Conservation (phyloP, 208 protist species). For the Crithidia sp. region DNA sequence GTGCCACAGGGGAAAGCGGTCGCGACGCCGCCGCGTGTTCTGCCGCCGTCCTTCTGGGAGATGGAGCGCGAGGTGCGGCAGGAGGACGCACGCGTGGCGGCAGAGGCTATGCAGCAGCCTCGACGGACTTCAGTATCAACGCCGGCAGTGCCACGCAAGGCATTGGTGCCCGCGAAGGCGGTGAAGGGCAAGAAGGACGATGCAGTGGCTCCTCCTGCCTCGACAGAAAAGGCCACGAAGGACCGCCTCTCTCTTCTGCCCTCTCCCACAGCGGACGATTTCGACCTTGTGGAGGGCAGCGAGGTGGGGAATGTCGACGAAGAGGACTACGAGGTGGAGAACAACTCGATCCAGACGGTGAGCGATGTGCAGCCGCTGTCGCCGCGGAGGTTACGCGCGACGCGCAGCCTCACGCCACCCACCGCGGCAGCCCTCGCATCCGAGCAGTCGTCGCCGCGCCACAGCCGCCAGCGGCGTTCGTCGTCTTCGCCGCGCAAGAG, state of each 20-base stretch:
- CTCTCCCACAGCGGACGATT: background rate
- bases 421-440: constrained; percentile 5
- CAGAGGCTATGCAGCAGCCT: background rate
- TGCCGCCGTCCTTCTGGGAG: constrained; percentile 11
- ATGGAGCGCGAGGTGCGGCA: constrained; percentile 10
- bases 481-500: background rate
- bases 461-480: background rate
- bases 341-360: background rate
- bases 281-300: constrained; percentile 8
- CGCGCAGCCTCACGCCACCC: constrained; percentile 10
- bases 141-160: background rate
- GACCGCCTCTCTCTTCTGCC: background rate
- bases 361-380: constrained; percentile 6
- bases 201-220: background rate
- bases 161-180: background rate
- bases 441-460: background rate
- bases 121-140: background rate
- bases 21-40: background rate
- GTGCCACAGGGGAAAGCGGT: background rate
- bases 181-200: background rate
- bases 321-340: too few species aligned
- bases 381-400: background rate
- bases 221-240: background rate
- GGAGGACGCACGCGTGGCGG: background rate
- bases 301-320: background rate